phyloP scores from a whole-genome alignment of 2,329 filamentous ascomycete genomes.

The Scedosporium apiospermum region DNA sequence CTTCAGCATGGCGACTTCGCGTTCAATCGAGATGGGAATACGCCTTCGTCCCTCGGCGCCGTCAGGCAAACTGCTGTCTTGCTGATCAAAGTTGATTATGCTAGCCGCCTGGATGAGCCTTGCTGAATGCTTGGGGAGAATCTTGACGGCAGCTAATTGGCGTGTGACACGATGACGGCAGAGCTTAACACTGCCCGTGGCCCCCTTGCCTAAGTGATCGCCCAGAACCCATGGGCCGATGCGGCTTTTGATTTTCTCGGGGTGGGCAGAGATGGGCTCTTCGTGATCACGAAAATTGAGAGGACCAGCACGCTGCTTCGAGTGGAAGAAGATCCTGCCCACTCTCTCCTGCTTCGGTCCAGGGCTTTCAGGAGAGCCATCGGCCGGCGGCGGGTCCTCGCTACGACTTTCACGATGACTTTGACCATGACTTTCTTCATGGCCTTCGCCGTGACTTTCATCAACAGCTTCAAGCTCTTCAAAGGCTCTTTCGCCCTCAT shows the following conservation, averaged over 20 bases:
- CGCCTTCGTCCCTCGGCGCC: conserved; percentile 52
- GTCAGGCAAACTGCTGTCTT: conserved; percentile 49
- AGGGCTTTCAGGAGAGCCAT: neutral
- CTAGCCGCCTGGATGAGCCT: conserved; percentile 78
- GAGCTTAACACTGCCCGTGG: conserved; percentile 77
- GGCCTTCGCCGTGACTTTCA: neutral
- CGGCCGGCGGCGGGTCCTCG: neutral
- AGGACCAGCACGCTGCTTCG: neutral
- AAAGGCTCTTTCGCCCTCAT: neutral
- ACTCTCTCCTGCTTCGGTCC: neutral
- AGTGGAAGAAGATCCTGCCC: neutral
- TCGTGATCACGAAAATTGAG: neutral
- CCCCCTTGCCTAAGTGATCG: conserved; percentile 79
- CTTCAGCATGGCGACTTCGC: conserved; percentile 96
- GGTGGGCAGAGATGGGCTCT: conserved; percentile 11
- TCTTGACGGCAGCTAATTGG: conserved; percentile 86
- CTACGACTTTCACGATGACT: neutral
- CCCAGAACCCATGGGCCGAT: conserved; percentile 94
- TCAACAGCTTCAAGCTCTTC: neutral
- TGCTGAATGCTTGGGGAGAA: conserved; percentile 76
- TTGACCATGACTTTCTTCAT: neutral
- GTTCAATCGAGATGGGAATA: conserved; percentile 82
- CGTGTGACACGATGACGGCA: conserved; percentile 72
- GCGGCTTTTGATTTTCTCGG: conserved; percentile 52
- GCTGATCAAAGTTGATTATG: conserved; percentile 70